Percentiles rank a stretch among this genome's conserved stretches.
phyloP scores from a whole-genome alignment of 1,139 yeast genomes.

The Geotrichum candidum region DNA sequence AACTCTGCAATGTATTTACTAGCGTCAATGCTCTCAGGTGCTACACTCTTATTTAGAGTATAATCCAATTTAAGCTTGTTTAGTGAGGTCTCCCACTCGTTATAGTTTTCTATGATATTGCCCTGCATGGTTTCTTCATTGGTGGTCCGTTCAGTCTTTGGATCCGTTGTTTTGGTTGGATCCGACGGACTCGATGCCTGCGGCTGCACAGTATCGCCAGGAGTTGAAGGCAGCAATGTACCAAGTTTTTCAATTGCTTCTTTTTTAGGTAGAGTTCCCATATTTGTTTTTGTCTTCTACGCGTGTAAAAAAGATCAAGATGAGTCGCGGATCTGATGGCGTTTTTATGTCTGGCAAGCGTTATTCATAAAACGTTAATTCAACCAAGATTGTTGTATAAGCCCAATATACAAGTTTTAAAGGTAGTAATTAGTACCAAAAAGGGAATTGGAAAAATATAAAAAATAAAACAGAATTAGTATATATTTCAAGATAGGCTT shows the following conservation, averaged over 20 bases:
- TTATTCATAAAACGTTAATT: neutral
- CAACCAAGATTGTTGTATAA: neutral
- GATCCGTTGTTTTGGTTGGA: neutral
- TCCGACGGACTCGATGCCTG: neutral
- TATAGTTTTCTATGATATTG: neutral
- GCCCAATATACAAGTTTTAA: neutral
- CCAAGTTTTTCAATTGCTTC: neutral
- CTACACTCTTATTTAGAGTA: neutral
- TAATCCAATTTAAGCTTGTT: neutral
- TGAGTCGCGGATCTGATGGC: neutral
- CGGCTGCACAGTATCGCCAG: neutral
- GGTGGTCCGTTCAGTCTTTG: neutral
- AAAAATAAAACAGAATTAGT: neutral
- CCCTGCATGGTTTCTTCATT: neutral
- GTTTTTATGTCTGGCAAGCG: neutral
- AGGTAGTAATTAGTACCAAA: too few relatives aligned
- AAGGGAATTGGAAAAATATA: neutral
- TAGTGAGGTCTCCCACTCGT: neutral
- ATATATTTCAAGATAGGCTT: neutral
- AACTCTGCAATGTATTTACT: neutral
- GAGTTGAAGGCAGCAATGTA: neutral
- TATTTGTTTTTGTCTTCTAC: neutral
- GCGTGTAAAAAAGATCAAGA: neutral
- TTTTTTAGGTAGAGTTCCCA: neutral
- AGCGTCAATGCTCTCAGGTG: neutral